Conservation (phyloP, 192 early-diverging fungal species). For the Obelidium mucronatum region DNA sequence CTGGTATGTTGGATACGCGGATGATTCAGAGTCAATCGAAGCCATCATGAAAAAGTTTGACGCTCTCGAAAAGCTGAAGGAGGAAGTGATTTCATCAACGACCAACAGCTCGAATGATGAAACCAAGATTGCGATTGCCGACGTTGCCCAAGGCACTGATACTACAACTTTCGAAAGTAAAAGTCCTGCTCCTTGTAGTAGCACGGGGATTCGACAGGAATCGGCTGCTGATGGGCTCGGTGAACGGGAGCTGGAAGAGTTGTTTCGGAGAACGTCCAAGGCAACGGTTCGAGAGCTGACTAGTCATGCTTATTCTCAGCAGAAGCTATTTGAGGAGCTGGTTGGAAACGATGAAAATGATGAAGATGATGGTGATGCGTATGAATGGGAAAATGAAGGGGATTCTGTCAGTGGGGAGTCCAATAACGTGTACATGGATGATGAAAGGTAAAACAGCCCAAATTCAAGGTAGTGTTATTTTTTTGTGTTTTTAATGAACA, state of each 20-base stretch:
- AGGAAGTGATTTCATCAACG: slow-evolving; percentile 67
- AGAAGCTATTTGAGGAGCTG: not conserved
- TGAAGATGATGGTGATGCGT: not conserved
- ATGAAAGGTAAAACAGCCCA: no score
- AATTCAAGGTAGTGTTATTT: no score
- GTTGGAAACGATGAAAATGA: not conserved
- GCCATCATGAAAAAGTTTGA: slow-evolving; percentile 99
- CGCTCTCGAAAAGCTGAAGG: slow-evolving; percentile 88
- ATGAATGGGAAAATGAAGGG: not conserved
- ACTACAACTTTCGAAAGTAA: not conserved
- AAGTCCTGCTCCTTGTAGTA: not conserved
- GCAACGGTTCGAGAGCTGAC: not conserved
- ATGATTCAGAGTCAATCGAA: slow-evolving; percentile 95
- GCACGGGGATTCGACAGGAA: slow-evolving; percentile 5
- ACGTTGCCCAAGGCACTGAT: not conserved
- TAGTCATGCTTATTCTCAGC: not conserved
- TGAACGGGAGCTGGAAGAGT: slow-evolving; percentile 53
- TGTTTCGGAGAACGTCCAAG: slow-evolving; percentile 23
- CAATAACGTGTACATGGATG: no score
- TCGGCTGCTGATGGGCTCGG: not conserved
- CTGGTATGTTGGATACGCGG: slow-evolving; percentile 94
- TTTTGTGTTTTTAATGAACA: no score
- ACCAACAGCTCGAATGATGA: slow-evolving; percentile 10
- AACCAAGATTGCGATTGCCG: no score
- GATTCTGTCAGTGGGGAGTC: not conserved